phyloP scores from a whole-genome alignment of 805 yeast species.

The Naumovozyma dairenensis region DNA sequence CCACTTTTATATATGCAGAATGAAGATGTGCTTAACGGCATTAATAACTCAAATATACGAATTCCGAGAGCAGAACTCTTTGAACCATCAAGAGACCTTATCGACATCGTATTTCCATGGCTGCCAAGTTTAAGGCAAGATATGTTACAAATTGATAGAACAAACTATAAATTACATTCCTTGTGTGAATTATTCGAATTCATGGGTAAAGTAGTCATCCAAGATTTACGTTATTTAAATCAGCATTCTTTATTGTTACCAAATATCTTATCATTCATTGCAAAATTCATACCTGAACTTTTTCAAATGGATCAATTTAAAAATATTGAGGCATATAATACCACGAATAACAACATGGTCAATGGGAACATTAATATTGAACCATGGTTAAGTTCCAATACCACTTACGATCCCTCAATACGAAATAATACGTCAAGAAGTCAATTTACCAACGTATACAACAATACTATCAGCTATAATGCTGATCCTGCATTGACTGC shows the following conservation, averaged over 20 bases:
- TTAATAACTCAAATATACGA: conserved; percentile 5
- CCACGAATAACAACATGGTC: background rate
- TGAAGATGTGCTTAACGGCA: conserved; percentile 3
- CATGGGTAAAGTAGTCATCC: conserved; percentile 22
- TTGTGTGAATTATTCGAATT: conserved; percentile 27
- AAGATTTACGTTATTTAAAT: conserved; percentile 23
- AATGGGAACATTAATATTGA: no score
- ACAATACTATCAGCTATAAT: background rate
- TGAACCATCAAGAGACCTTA: conserved; percentile 18
- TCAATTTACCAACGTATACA: background rate
- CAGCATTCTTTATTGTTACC: conserved; percentile 18
- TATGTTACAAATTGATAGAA: conserved; percentile 19
- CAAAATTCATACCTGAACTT: conserved; percentile 24
- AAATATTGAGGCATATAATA: conserved; percentile 1
- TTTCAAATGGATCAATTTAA: conserved; percentile 18
- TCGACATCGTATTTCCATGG: conserved; percentile 26
- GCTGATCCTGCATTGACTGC: background rate
- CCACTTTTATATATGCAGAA: conserved; percentile 5
- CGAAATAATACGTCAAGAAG: no score
- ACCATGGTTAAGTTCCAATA: no score
- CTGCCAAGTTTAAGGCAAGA: conserved; percentile 21
- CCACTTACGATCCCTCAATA: no score
- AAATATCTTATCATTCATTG: conserved; percentile 21
- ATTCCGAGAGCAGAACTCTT: conserved; percentile 15
- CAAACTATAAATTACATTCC: conserved; percentile 26